phyloP scores from a whole-genome alignment of 2,329 filamentous ascomycete species.

The Alternaria sp. region DNA sequence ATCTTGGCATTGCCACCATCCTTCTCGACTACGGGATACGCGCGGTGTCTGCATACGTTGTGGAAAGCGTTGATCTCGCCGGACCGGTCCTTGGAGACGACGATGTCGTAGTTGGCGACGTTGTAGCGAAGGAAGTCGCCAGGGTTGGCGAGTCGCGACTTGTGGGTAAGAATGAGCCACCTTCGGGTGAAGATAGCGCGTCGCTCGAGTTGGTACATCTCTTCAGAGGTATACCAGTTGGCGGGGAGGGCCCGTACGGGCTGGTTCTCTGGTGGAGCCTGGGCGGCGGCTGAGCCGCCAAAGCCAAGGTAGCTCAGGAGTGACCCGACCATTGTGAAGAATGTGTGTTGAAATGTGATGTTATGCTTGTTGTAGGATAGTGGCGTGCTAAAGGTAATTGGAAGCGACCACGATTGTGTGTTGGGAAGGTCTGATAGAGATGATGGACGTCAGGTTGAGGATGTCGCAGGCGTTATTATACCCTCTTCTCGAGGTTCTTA shows the following conservation, averaged over 20 bases:
- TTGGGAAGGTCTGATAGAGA: neutral
- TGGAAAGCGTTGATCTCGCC: conserved; percentile 51
- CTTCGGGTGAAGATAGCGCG: conserved; percentile 61
- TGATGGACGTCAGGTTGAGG: conserved; percentile 13
- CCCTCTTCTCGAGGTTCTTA: conserved; percentile 8
- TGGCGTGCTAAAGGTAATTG: neutral
- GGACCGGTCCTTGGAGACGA: conserved; percentile 47
- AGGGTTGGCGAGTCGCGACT: conserved; percentile 56
- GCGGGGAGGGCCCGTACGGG: conserved; percentile 52
- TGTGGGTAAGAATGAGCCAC: conserved; percentile 64
- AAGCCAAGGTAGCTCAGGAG: conserved; percentile 37
- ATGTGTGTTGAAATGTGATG: neutral
- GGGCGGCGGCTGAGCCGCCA: conserved; percentile 20
- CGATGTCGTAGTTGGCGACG: conserved; percentile 52
- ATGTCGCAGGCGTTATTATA: conserved; percentile 30
- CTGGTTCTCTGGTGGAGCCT: conserved; percentile 19
- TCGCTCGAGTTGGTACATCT: conserved; percentile 56
- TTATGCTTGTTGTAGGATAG: neutral
- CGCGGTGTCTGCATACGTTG: conserved; percentile 55
- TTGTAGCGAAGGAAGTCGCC: conserved; percentile 64
- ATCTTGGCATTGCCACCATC: conserved; percentile 48
- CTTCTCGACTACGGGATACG: conserved; percentile 51
- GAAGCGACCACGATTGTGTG: neutral
- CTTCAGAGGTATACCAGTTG: conserved; percentile 50
- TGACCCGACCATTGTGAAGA: conserved; percentile 30